Evolutionary conservation across 306 rosid species (phyloP).

Genomic region (Lotus japonicus): DNA sequence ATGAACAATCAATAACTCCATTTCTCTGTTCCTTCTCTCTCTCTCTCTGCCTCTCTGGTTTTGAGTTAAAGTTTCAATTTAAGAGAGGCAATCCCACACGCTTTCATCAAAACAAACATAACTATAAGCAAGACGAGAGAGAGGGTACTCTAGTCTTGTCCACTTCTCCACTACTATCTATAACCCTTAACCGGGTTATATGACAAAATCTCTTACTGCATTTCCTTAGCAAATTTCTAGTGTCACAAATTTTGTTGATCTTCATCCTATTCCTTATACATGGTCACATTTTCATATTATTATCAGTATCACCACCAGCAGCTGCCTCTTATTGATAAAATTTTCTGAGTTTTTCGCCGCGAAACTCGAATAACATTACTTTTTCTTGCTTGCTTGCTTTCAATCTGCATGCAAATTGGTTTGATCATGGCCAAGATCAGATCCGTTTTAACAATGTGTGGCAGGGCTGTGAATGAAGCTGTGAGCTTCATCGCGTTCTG

Average conservation of each 20-base stretch:
- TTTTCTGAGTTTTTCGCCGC: no score
- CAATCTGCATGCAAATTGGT: conserved; percentile 22
- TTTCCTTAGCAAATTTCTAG: no score
- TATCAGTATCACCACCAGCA: no score
- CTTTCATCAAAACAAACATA: conserved; percentile 29
- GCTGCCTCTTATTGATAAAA: no score
- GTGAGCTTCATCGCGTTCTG: conserved; percentile 65
- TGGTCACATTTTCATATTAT: neutral
- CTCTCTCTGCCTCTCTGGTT: conserved; percentile 18
- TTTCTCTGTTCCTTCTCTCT: conserved; percentile 19
- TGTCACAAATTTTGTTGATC: neutral
- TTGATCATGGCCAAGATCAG: conserved; percentile 35
- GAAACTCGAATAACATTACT: no score
- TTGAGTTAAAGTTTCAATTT: conserved; percentile 29
- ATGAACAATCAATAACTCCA: conserved; percentile 56
- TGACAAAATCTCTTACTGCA: no score
- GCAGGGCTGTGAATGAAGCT: conserved; percentile 48
- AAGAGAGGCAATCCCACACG: conserved; percentile 43
- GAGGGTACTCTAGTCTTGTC: neutral
- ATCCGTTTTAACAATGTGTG: conserved; percentile 28
- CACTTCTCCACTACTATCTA: no score
- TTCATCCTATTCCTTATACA: neutral
- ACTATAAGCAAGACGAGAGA: neutral
- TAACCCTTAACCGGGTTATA: no score
- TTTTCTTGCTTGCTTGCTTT: neutral